Evolutionary conservation across 352 stramenopile genomes (phyloP), one percentile per base, ranked within the genome.

Genomic region (Phytophthora pseudosyringae): DNA sequence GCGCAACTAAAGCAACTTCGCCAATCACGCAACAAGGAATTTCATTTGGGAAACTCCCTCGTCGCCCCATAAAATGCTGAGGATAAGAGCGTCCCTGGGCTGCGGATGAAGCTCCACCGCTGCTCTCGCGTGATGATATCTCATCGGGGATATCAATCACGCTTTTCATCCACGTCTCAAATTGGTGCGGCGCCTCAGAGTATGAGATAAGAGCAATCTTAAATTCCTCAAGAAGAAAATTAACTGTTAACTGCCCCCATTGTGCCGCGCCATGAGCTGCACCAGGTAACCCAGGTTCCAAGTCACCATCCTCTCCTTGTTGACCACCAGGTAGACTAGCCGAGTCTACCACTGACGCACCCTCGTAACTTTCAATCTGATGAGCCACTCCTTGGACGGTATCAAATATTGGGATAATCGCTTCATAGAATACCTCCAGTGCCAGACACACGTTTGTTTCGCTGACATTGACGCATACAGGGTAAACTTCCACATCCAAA

Each of bases 141-240:
- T 80, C 72, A 21, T 80, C 72, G 21, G 59, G 48, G 25, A 73
- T 69, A 48, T 77, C 67, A 31, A 77, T 67, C 26, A 63, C 53
- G 47, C 57, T 73, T 63, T 83, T 85, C 73, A 88, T 77, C 79
- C 75, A 86, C 18, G 63, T 63, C 49, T 88, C 79, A 41, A 88
- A 82, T 35, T 83, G 53, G 25, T 81, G 71, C 13, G 74, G 64
- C 1, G 64, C 62, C 33, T 85, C 77, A 0, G 75, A 83, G 31
- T 78, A 76, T 12, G 76, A 81, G 16, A 78, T 65, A 26, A 86
- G 46, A 15, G 69, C 72, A 35, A 88, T 48, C 49, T 84, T 88
- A 33, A 88, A 68, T 48, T 86, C 76, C 32, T 85, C 69, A 28
- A 86, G 48, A 3, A 75, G 31, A 16, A 80, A 70, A 21, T 65